These are phyloP conservation scores for Eragrostis nindensis DNA, from an alignment of 176 grass and related monocot genomes.

Conservation along the genomic window DNA sequence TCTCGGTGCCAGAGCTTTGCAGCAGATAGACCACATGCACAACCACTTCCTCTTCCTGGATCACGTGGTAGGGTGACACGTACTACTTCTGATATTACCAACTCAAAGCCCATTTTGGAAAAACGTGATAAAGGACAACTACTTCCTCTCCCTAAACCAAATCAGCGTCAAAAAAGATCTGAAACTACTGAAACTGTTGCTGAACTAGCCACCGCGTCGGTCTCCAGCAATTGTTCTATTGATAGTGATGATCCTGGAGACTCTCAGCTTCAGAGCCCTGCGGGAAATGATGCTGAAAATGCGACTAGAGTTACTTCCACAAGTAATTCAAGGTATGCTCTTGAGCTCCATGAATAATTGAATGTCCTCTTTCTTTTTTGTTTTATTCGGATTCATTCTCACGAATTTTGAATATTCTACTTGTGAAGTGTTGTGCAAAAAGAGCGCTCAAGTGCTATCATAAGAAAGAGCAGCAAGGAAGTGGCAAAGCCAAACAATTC, in stretches of 20 bases:
- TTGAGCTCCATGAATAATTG: constrained; percentile 14
- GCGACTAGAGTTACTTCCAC: constrained; percentile 47
- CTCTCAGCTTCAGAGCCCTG: constrained; percentile 75
- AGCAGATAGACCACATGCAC: constrained; percentile 68
- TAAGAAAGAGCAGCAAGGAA: constrained; percentile 62
- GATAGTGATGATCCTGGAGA: constrained; percentile 85
- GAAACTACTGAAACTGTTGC: constrained; percentile 59
- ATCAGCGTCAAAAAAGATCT: constrained; percentile 54
- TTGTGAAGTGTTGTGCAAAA: constrained; percentile 63
- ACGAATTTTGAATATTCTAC: constrained; percentile 40
- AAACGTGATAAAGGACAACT: constrained; percentile 73
- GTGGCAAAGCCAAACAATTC: constrained; percentile 49
- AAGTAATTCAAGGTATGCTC: constrained; percentile 68
- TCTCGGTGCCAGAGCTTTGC: constrained; percentile 97
- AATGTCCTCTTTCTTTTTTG: constrained; percentile 26
- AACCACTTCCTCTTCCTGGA: constrained; percentile 90
- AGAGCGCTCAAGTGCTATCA: constrained; percentile 52
- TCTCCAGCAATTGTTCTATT: constrained; percentile 91
- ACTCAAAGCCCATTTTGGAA: constrained; percentile 64
- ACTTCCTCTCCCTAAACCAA: constrained; percentile 67
- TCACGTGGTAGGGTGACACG: constrained; percentile 56
- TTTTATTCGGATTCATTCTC: constrained; percentile 35
- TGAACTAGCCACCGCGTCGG: constrained; percentile 69
- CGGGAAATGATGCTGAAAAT: constrained; percentile 72
- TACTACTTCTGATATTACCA: constrained; percentile 76